Percentiles rank a stretch among this genome's conserved stretches.
phyloP scores from a whole-genome alignment of 1,284 basidiomycete species.

The Leccinum fallax region DNA sequence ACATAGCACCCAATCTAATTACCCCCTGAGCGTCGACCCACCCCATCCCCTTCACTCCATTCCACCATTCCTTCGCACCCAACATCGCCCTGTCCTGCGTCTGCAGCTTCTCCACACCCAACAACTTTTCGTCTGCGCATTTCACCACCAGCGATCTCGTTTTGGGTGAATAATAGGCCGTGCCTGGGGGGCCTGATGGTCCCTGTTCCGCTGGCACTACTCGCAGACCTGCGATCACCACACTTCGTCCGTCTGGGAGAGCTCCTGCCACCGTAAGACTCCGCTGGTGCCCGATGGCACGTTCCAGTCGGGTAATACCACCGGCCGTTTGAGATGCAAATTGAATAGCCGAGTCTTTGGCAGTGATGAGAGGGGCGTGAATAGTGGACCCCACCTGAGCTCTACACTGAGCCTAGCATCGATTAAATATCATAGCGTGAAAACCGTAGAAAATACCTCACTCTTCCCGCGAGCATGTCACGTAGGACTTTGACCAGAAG shows the following conservation, averaged over 20 bases:
- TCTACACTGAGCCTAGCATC: slow-evolving; percentile 43
- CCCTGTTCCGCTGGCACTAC: slow-evolving; percentile 9
- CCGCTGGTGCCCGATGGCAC: slow-evolving; percentile 56
- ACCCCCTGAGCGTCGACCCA: slow-evolving; percentile 16
- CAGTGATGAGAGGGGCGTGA: slow-evolving; percentile 30
- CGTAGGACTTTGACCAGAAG: slow-evolving; percentile 68
- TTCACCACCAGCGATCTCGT: slow-evolving; percentile 22
- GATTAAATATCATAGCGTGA: background rate
- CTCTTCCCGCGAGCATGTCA: slow-evolving; percentile 51
- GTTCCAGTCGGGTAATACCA: slow-evolving; percentile 57
- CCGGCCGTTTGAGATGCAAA: slow-evolving; percentile 60
- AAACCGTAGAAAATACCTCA: slow-evolving; percentile 30
- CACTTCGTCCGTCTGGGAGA: slow-evolving; percentile 44
- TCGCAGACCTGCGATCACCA: slow-evolving; percentile 26
- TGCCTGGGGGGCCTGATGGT: slow-evolving; percentile 7
- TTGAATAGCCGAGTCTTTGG: slow-evolving; percentile 53
- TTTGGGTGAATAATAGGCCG: slow-evolving; percentile 21
- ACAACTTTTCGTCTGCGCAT: slow-evolving; percentile 27
- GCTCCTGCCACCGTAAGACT: slow-evolving; percentile 45
- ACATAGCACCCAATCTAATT: slow-evolving; percentile 21
- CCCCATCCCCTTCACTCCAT: slow-evolving; percentile 35
- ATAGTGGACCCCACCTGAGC: slow-evolving; percentile 50
- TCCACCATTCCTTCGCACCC: slow-evolving; percentile 39
- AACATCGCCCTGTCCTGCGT: slow-evolving; percentile 36
- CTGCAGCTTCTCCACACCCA: slow-evolving; percentile 30